Evolutionary conservation across 176 grass and related monocot species (phyloP).

Genomic region (Sorghum bicolor): Sorghum_bicolor_NCBIv3 NC_012878.2:6895501-6896000

Average conservation of each 20-base stretch:
- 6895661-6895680: neutral
- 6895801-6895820: neutral
- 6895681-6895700: neutral
- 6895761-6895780: neutral
- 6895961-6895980: slow-evolving; percentile 14
- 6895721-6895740: neutral
- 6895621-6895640: neutral
- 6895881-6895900: slow-evolving; percentile 15
- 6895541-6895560: neutral
- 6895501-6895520: neutral
- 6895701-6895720: neutral
- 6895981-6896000: neutral
- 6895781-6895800: neutral
- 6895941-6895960: slow-evolving; percentile 5
- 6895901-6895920: neutral
- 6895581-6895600: neutral
- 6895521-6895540: neutral
- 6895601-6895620: neutral
- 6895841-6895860: neutral
- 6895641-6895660: neutral
- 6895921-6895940: neutral
- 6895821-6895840: slow-evolving; percentile 5
- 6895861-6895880: neutral
- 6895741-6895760: slow-evolving; percentile 8
- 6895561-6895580: neutral